Evolutionary conservation across 2,329 filamentous ascomycete genomes (phyloP).

Genomic region (Phialocephala sp.): DNA sequence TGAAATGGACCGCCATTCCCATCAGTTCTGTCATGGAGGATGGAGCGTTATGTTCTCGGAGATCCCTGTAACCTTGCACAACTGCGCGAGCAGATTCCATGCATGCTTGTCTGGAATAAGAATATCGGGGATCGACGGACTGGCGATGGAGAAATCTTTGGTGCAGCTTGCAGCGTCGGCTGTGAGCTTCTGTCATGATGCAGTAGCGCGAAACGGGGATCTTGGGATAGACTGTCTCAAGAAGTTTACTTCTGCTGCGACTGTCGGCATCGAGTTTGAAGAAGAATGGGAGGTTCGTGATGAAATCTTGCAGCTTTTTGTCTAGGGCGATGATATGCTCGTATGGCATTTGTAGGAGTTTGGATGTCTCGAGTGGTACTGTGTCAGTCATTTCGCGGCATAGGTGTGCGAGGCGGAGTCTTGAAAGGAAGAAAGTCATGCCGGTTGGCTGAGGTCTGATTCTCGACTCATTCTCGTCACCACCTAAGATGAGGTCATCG

Average conservation of each 20-base stretch:
- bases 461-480: conserved; percentile 33
- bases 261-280: conserved; percentile 40
- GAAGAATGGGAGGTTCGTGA: conserved; percentile 43
- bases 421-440: conserved; percentile 46
- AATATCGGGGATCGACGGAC: conserved; percentile 37
- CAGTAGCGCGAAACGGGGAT: conserved; percentile 44
- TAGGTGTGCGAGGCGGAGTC: conserved; percentile 45
- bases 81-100: conserved; percentile 39
- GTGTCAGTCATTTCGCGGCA: conserved; percentile 46
- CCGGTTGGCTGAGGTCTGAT: neutral
- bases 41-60: conserved; percentile 26
- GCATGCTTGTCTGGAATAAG: conserved; percentile 42
- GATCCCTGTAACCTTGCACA: conserved; percentile 7
- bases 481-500: conserved; percentile 40
- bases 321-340: conserved; percentile 43
- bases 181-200: conserved; percentile 42
- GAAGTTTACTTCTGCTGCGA: conserved; percentile 21
- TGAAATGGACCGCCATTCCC: conserved; percentile 38
- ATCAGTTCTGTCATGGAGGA: conserved; percentile 36
- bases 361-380: conserved; percentile 21
- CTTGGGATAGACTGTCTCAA: conserved; percentile 28
- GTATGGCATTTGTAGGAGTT: conserved; percentile 31
- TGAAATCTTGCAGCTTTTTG: conserved; percentile 41
- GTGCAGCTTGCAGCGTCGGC: conserved; percentile 46
- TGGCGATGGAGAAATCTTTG: conserved; percentile 36